Percentiles rank a stretch among this genome's conserved stretches.
phyloP scores from a whole-genome alignment of 176 grass and related monocot genomes.

The Chloris gayana region DNA sequence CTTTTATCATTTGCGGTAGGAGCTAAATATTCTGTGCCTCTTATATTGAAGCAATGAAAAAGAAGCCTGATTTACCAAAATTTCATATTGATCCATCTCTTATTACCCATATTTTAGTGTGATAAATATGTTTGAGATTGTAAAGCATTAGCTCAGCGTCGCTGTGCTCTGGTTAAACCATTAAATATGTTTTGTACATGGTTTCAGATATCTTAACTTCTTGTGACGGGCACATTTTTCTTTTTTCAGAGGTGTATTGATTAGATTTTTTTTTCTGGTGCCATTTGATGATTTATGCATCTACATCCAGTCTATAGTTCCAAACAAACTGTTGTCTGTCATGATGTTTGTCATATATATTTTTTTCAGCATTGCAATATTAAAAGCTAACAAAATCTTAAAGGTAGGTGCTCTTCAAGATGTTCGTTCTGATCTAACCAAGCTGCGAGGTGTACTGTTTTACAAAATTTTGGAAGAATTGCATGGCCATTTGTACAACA shows the following conservation, averaged over 20 bases:
- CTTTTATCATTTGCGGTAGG: neutral
- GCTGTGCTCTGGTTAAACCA: neutral
- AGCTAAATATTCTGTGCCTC: neutral
- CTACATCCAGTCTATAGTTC: neutral
- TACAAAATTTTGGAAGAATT: slow-evolving; percentile 99
- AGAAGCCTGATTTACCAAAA: neutral
- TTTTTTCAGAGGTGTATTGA: slow-evolving; percentile 13
- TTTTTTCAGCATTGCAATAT: slow-evolving; percentile 35
- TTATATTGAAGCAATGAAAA: neutral
- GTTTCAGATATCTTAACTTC: neutral
- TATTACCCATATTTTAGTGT: neutral
- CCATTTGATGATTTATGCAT: neutral
- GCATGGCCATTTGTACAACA: slow-evolving; percentile 92
- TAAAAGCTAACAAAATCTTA: slow-evolving; percentile 46
- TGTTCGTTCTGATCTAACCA: slow-evolving; percentile 91
- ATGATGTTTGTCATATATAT: slow-evolving; percentile 7
- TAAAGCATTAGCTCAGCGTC: neutral
- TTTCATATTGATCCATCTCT: neutral
- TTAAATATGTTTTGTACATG: slow-evolving; percentile 15
- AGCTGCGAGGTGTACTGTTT: slow-evolving; percentile 84
- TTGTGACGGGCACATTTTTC: neutral
- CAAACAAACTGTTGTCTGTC: neutral
- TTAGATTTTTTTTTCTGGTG: slow-evolving; percentile 18
- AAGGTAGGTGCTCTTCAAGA: slow-evolving; percentile 99
- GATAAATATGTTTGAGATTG: neutral